Percentiles rank a stretch among this genome's conserved stretches.
Conservation (phyloP, 768 basidiomycete genomes). For the Kwoniella botswanensis region DNA sequence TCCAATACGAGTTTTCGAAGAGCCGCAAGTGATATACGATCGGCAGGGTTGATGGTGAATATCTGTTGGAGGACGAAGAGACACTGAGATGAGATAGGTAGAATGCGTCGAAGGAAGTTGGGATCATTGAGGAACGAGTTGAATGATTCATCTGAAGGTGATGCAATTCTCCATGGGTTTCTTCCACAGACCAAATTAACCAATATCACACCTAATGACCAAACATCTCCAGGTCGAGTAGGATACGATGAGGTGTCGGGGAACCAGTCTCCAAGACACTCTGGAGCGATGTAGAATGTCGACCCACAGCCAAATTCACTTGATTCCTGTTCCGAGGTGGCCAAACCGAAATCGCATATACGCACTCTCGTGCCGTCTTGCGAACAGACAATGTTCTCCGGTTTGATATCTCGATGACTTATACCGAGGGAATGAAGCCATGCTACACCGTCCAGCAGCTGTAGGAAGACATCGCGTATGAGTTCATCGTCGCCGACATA, state of each 20-base stretch:
- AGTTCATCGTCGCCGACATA: constrained; percentile 65
- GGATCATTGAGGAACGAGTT: constrained; percentile 70
- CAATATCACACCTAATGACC: constrained; percentile 84
- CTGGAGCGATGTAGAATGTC: constrained; percentile 58
- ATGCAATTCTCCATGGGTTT: constrained; percentile 78
- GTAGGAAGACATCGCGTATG: constrained; percentile 86
- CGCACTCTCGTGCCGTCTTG: constrained; percentile 40
- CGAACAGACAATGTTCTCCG: constrained; percentile 62
- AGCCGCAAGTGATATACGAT: constrained; percentile 69
- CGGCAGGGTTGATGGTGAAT: constrained; percentile 69
- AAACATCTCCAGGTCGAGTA: constrained; percentile 84
- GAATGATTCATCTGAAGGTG: constrained; percentile 74
- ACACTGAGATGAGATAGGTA: constrained; percentile 73
- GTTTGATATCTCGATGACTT: constrained; percentile 56
- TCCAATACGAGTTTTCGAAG: constrained; percentile 67
- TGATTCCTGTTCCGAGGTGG: constrained; percentile 50
- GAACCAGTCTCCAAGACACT: constrained; percentile 64
- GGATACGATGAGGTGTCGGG: constrained; percentile 66
- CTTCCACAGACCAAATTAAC: constrained; percentile 77
- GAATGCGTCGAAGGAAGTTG: constrained; percentile 68
- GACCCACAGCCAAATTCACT: constrained; percentile 58
- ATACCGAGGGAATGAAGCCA: constrained; percentile 52
- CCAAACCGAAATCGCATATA: constrained; percentile 58
- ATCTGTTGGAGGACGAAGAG: constrained; percentile 72
- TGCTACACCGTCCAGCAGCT: constrained; percentile 84